phyloP scores from a whole-genome alignment of 495 filamentous ascomycete genomes.

The Lophiotrema nucula region DNA sequence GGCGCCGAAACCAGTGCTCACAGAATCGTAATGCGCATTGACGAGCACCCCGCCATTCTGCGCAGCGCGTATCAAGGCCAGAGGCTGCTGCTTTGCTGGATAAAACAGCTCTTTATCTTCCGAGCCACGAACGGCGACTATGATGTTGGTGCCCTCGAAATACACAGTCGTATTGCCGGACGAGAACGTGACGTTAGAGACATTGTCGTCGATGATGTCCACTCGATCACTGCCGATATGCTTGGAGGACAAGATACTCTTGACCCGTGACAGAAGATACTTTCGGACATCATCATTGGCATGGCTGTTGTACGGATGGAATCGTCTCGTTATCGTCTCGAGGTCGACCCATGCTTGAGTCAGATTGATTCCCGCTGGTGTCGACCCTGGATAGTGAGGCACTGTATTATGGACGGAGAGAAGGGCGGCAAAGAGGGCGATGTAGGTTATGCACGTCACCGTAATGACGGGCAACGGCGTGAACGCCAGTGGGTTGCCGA shows the following conservation, averaged over 20 bases:
- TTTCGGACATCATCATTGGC: slow-evolving; percentile 76
- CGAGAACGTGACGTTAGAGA: slow-evolving; percentile 71
- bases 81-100: not conserved
- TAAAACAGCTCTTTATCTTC: slow-evolving; percentile 57
- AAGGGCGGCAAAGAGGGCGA: slow-evolving; percentile 47
- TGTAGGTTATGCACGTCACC: slow-evolving; percentile 40
- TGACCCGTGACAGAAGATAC: slow-evolving; percentile 71
- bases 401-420: slow-evolving; percentile 73
- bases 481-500: slow-evolving; percentile 60
- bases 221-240: slow-evolving; percentile 35
- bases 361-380: slow-evolving; percentile 65
- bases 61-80: slow-evolving; percentile 47
- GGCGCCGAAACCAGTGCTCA: slow-evolving; percentile 85
- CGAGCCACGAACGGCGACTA: slow-evolving; percentile 83
- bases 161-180: slow-evolving; percentile 60
- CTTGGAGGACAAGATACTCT: slow-evolving; percentile 63
- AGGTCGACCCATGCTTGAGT: slow-evolving; percentile 87
- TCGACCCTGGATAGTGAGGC: slow-evolving; percentile 63
- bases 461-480: slow-evolving; percentile 46
- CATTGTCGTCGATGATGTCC: slow-evolving; percentile 52
- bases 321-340: slow-evolving; percentile 66
- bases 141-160: slow-evolving; percentile 89
- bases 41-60: slow-evolving; percentile 79
- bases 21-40: slow-evolving; percentile 95
- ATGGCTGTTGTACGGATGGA: slow-evolving; percentile 84